Evolutionary conservation across 2,329 filamentous ascomycete genomes (phyloP), one percentile per base, ranked within the genome.

Genomic region (Fusarium sp.): DNA sequence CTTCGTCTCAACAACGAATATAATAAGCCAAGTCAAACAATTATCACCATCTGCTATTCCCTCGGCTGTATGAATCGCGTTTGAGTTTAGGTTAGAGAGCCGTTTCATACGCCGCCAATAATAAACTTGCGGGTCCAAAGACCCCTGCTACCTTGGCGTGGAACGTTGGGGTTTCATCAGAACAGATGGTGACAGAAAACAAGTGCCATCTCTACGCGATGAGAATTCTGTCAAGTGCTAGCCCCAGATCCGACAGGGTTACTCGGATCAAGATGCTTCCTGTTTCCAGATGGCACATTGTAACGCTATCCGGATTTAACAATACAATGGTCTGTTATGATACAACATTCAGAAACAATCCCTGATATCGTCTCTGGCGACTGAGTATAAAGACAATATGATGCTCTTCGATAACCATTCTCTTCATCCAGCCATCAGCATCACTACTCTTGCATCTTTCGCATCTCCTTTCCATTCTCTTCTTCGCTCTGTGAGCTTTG

Each of bases 281-380:
- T 50, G 53, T 56, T 56, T 56, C 53, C 44, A 56, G 45, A 56
- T 38, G 24, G 53, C n/a, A 22, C 24, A 50, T 38, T 29, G 45
- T 25, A 49, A 27, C 30, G 27, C 22, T 20, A 12, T 20, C n/a
- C 22, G 43, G 22, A 18, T 50, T 4, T 27, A 38, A 29, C 42
- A 10, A 10, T 42, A 42, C 18, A 29, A 22, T 16, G 15, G 9
- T 4, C 47, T 51, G 3, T 18, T 8, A n/a, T 22, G 15, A 8
- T 4, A 30, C 30, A 56, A 4, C 18, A 8, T 27, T 56, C 15
- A 16, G 30, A 25, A 9, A 3, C 10, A 0, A 34, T 12, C 22
- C 16, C 24, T 27, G 44, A 29, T 15, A 22, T 2, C 9, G 10
- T 49, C 29, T 22, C 5, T 5, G 6, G 6, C 3, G 6, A 7